Evolutionary conservation across 495 filamentous ascomycete genomes (phyloP), one percentile per base, ranked within the genome.

Genomic region (Lasiosphaeriaceae sp.): DNA sequence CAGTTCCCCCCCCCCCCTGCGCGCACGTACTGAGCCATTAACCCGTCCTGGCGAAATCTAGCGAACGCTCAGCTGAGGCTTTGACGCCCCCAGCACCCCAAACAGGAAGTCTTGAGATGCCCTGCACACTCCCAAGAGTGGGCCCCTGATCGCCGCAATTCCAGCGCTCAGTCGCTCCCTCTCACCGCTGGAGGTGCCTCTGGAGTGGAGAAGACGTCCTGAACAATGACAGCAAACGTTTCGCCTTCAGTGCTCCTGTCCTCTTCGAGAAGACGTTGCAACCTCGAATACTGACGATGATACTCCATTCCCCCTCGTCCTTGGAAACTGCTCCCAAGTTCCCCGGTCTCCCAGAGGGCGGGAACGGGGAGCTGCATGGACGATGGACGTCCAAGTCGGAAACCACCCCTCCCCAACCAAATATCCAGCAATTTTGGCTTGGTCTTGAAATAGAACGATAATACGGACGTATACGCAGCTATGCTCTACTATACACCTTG

Each of bases 1-100:
- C 49, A 35, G 14, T 35, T 11, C 21, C 20, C 12, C 26, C 47
- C 19, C 37, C 39, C 37, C 39, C 37, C 12, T 41, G 48, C 43
- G 21, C 21, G 29, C 45, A 51, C 35, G 22, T 19, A 35, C 23
- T 45, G 47, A 48, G 47, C 52, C 35, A 50, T 65, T 65, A 64
- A 61, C 66, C 62, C 43, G 58, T 67, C 63, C 46, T 55, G 68
- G 68, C 50, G 50, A 67, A 64, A 50, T 57, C 59, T 67, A 71
- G 66, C 68, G 68, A 71, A 62, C 31, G 7, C 66, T 66, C 68
- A 71, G 68, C 68, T 71, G 66, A 58, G 50, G 61, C 59, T 61
- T 57, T 44, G 51, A 62, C 63, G 67, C 67, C 67, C 34, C 67
- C 35, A 12, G n/a, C 58, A n/a, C 24, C 66, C 62, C 49, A 60